Evolutionary conservation across 2,329 filamentous ascomycete species (phyloP), one percentile per base, ranked within the genome.

Genomic region (Pseudocercospora pini-densiflorae): DNA sequence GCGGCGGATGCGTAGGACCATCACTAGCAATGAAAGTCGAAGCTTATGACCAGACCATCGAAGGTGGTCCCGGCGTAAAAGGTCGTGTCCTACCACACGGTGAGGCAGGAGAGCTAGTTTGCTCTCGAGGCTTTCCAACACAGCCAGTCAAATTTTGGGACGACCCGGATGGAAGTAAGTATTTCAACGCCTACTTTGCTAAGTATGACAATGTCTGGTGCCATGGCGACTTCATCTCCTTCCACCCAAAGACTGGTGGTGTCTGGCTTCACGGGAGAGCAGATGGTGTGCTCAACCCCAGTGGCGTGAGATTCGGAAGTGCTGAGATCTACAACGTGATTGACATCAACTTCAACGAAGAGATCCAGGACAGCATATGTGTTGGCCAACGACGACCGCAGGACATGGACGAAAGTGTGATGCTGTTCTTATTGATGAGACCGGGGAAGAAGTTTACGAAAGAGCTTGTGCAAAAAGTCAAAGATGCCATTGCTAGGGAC

Each of bases 211-310:
- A 88, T 63, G 91, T 92, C 1, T 95, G 92, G 92, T 90, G 91
- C 0, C 92, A 95, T 69, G 92, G 92, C 23, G 92, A 95, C 74
- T 94, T 94, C 76, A 89, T 92, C 73, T 85, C 86, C 40, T 81
- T 91, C 14, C 88, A 94, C 73, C 91, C 91, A 0, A 70, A 79
- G 3, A 94, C 91, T 0, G 86, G 87, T 6, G 85, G 87, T 54
- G 76, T 93, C 5, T 77, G 86, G 12, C 89, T 94, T 71, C 84
- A 92, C 0, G 91, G 91, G 1, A 84, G 91, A 1, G 90, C 84
- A 5, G 92, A 95, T 74, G 92, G 92, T 12, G 92, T 95, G 1
- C 80, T 95, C 60, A 95, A 95, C 75, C 92, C 92, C 0, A 89
- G 86, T 6, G 92, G 92, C 0, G 88, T 95, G 10, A 85, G 92